Conservation (phyloP, 2,329 filamentous ascomycete species). For the Fusarium sp. region DNA sequence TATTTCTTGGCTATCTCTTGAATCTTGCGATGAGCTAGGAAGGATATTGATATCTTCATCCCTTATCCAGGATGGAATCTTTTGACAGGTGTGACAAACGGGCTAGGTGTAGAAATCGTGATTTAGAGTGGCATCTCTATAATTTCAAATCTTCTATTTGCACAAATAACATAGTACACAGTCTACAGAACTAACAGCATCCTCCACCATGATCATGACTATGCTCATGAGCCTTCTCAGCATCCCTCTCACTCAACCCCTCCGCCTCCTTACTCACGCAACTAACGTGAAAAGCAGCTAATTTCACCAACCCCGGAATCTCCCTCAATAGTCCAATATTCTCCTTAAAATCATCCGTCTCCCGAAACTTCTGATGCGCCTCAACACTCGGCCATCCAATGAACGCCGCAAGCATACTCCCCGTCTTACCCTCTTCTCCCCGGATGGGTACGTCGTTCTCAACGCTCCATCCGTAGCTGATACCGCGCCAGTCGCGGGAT, state of each 20-base stretch:
- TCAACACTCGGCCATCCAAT: conserved; percentile 54
- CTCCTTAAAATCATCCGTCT: conserved; percentile 50
- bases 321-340: conserved; percentile 42
- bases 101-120: neutral
- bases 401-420: conserved; percentile 41
- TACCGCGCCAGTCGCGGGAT: conserved; percentile 36
- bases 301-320: conserved; percentile 37
- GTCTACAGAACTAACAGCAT: conserved; percentile 7
- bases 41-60: neutral
- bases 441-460: conserved; percentile 47
- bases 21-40: rapidly evolving
- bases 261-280: conserved; percentile 28
- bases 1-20: rapidly evolving
- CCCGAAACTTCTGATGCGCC: conserved; percentile 50
- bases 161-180: rapidly evolving
- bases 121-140: no score
- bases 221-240: conserved; percentile 26
- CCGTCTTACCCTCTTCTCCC: conserved; percentile 42
- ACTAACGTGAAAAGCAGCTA: conserved; percentile 38
- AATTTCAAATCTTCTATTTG: rapidly evolving
- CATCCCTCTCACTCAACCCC: conserved; percentile 8
- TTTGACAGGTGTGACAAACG: neutral
- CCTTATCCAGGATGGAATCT: rapidly evolving
- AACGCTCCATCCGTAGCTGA: conserved; percentile 47
- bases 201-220: conserved; percentile 21